A percentile compares a stretch with the other conserved stretches of the same genome.
These are phyloP conservation scores for Udeniomyces megalosporus DNA, from an alignment of 768 basidiomycete genomes.

Conservation along the genomic window DNA sequence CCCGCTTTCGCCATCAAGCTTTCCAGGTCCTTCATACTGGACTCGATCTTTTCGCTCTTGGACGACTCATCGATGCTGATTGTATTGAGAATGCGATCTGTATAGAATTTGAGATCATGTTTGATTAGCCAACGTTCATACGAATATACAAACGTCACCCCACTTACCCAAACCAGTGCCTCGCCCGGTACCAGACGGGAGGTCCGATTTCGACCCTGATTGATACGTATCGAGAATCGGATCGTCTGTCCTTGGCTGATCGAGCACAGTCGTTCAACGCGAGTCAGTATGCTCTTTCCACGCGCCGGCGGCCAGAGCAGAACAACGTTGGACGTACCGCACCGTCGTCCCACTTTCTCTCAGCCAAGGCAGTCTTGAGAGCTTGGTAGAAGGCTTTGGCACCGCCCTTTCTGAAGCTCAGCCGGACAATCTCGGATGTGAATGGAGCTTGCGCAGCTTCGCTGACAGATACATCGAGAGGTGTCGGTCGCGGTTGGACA, in stretches of 20 bases:
- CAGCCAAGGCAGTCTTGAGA: constrained; percentile 51
- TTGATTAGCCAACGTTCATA: no score
- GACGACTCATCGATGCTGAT: neutral
- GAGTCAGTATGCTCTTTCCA: no score
- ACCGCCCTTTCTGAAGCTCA: constrained; percentile 85
- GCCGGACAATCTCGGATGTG: constrained; percentile 38
- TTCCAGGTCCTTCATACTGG: constrained; percentile 64
- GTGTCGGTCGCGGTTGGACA: neutral
- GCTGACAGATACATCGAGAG: no score
- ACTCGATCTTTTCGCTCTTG: neutral
- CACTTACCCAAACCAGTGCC: no score
- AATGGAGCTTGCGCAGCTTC: no score
- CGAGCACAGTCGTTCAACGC: no score
- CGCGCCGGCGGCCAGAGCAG: no score
- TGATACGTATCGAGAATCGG: no score
- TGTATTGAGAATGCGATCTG: neutral
- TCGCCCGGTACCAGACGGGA: no score
- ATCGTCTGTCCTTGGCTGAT: neutral
- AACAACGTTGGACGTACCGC: constrained; percentile 5
- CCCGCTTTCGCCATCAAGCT: constrained; percentile 77
- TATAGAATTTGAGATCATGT: no score
- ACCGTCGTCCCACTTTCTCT: constrained; percentile 58
- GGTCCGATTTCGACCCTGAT: no score
- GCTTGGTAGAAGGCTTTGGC: constrained; percentile 65
- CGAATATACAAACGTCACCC: no score